Evolutionary conservation across 2,329 filamentous ascomycete species (phyloP).

Genomic region (Daldinia eschscholtzii): DNA sequence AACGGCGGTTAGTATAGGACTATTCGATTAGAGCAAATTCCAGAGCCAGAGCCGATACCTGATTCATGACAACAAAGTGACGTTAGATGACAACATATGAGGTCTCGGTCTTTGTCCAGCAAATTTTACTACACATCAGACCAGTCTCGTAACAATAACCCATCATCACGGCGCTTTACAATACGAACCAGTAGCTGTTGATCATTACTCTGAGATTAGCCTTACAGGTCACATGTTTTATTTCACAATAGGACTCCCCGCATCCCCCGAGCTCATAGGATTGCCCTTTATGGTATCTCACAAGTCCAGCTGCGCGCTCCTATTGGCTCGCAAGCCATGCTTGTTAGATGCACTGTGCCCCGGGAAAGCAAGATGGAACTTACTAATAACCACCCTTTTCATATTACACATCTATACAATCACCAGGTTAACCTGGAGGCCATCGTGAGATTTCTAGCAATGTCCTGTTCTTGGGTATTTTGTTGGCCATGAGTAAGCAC

Average conservation of each 20-base stretch:
- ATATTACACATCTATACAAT: not conserved
- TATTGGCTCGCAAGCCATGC: not conserved
- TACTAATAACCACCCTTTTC: too few relatives aligned
- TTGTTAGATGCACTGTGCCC: not conserved
- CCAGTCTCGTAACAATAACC: too few relatives aligned
- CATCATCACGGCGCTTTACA: too few relatives aligned
- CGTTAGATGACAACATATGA: conserved; percentile 30
- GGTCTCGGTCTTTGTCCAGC: not conserved
- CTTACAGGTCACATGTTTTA: too few relatives aligned
- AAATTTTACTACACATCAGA: not conserved
- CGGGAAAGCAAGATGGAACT: too few relatives aligned
- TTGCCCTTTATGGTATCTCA: not conserved
- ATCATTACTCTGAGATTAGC: too few relatives aligned
- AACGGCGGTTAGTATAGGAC: not conserved
- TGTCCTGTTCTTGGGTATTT: conserved; percentile 13
- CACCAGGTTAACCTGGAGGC: not conserved
- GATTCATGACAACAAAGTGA: conserved; percentile 16
- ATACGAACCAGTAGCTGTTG: too few relatives aligned
- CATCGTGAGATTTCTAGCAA: not conserved
- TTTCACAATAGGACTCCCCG: too few relatives aligned
- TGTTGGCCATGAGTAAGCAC: not conserved
- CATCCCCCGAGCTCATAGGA: not conserved
- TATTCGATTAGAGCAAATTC: not conserved
- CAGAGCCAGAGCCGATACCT: not conserved
- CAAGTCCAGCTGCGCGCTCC: not conserved